A percentile compares a stretch with the other conserved stretches of the same genome.
phyloP scores from a whole-genome alignment of 2,329 filamentous ascomycete genomes.

The Cladosporium oxysporum region DNA sequence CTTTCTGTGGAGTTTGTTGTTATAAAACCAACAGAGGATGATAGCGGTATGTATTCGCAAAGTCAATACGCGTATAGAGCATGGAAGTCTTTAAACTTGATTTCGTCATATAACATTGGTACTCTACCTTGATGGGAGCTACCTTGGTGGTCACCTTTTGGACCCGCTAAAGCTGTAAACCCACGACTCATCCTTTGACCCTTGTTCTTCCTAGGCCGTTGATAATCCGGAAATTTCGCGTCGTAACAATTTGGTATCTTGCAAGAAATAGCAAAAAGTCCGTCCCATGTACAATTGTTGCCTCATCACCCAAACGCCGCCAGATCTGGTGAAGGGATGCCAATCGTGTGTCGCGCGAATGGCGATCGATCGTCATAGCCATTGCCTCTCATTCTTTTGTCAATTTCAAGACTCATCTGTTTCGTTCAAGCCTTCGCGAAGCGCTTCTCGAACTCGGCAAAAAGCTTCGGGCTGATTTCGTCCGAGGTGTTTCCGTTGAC shows the following conservation, averaged over 20 bases:
- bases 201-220: conserved; percentile 5
- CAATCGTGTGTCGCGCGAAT: not conserved
- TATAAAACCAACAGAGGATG: not conserved
- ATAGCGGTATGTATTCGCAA: not conserved
- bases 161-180: conserved; percentile 15
- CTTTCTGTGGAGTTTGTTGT: not conserved
- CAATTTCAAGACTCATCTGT: not conserved
- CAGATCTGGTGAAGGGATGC: not conserved
- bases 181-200: not conserved
- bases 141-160: conserved; percentile 18
- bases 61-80: not conserved
- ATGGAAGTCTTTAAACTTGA: not conserved
- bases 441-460: conserved; percentile 75
- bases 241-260: conserved; percentile 5
- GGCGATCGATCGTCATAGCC: not conserved
- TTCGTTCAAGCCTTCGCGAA: conserved; percentile 51
- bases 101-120: conserved; percentile 12
- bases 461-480: conserved; percentile 90
- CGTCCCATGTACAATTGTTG: conserved; percentile 1
- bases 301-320: not conserved
- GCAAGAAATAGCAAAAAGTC: not conserved
- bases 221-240: not conserved
- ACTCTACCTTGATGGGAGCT: conserved; percentile 21
- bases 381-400: not conserved
- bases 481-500: conserved; percentile 88